Base-by-base conservation (phyloP, 2,329 filamentous ascomycete species). In the Fusarium sp. region DNA sequence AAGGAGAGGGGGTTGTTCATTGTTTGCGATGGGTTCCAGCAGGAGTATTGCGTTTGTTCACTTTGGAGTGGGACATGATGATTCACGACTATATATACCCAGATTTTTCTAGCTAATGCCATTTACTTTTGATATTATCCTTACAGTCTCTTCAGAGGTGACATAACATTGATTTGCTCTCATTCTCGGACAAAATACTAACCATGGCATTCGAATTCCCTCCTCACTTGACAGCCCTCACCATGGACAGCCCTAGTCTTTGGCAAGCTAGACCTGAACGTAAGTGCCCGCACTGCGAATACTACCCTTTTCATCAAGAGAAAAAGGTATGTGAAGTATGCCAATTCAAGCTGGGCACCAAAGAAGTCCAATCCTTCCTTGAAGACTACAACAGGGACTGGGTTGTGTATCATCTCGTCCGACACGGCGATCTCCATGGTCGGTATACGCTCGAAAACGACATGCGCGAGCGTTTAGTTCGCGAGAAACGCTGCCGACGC, bases 51-150 rank as follows among this genome's bases (percentile, higher is more conserved):
- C 40, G 45, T 57, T 67, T 63, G 52, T 69, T 70, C 66, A 70
- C 49, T 55, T 55, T 53, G 26, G 32, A 54, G 47, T 32, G 63
- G 40, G 51, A 63, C 48, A 62, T 56, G 43, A 68, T 70, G 66
- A 68, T 37, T 68, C 58, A 68, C 46, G 66, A 68, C 52, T 57
- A 70, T 67, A 70, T 68, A 68, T 68, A 68, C 66, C 66, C 66
- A 44, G 35, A 35, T 43, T 22, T 22, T 59, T 48, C 47, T 67
- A 67, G 47, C 46, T 70, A 70, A 70, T 68, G 45, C 49, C 40
- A 67, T 45, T 51, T 52, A 35, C 41, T 37, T 58, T 41, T 24
- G 7, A 40, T 24, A 9, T 41, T 39, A 32, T 15, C n/a, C 22
- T 19, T 19, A 19, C 5, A 19, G 30, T 37, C 13, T 37, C 22